Percentiles rank a stretch among this genome's conserved stretches.
Evolutionary conservation across 768 basidiomycete species (phyloP).

Genomic region (Leccinum incarnatum): DNA sequence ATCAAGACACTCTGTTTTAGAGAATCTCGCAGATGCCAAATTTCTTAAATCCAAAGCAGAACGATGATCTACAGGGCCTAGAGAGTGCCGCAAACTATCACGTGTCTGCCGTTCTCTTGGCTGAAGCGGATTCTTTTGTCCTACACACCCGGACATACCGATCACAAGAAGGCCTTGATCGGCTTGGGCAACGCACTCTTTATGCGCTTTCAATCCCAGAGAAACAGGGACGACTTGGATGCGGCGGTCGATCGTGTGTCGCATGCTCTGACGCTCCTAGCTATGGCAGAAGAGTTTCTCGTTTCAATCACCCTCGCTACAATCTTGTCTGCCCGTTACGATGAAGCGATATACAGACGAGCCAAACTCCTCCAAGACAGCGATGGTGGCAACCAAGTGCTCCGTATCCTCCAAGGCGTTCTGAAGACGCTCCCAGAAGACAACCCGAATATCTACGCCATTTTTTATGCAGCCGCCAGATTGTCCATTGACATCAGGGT

Average conservation of each 20-base stretch:
- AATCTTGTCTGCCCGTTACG: conserved; percentile 12
- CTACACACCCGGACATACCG: not conserved
- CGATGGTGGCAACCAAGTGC: not conserved
- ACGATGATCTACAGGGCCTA: too few species aligned
- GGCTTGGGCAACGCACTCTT: conserved; percentile 14
- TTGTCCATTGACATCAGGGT: not conserved
- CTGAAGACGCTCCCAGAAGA: conserved; percentile 8
- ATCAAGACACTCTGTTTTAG: too few species aligned
- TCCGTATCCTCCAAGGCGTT: not conserved
- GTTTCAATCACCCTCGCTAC: conserved; percentile 8
- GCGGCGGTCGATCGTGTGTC: conserved; percentile 13
- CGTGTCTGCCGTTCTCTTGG: conserved; percentile 8
- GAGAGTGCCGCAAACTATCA: too few species aligned
- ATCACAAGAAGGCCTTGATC: conserved; percentile 6
- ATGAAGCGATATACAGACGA: conserved; percentile 1
- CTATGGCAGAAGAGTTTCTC: conserved; percentile 4
- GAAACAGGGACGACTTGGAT: conserved; percentile 14
- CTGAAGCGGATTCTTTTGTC: conserved; percentile 17
- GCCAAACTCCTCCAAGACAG: not conserved
- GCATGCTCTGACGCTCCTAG: conserved; percentile 10
- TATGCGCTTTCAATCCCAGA: conserved; percentile 14
- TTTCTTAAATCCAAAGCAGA: too few species aligned
- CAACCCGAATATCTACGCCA: not conserved
- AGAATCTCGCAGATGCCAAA: too few species aligned
- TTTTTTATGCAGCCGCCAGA: not conserved